phyloP scores from a whole-genome alignment of 1,284 basidiomycete genomes.

The Melampsora larici-populina region DNA sequence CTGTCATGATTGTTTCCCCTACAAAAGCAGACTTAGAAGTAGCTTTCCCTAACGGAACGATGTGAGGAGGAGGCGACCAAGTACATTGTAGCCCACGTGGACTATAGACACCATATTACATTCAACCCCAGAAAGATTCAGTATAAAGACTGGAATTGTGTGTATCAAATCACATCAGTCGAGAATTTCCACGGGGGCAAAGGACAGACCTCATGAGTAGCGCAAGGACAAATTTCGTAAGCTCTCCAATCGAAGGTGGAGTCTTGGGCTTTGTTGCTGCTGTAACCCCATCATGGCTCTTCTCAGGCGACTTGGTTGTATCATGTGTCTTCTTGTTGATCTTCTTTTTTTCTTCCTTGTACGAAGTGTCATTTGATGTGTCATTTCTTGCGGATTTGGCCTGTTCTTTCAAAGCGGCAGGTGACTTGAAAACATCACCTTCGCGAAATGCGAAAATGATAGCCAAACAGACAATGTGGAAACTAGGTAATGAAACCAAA shows the following conservation, averaged over 20 bases:
- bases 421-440: conserved; percentile 36
- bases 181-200: too few relatives aligned
- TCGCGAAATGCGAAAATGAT: conserved; percentile 30
- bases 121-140: too few relatives aligned
- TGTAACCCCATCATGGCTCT: background rate
- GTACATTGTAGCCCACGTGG: conserved; percentile 4
- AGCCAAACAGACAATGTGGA: conserved; percentile 35
- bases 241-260: conserved; percentile 31
- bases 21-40: background rate
- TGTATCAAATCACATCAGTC: background rate
- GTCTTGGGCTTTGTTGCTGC: background rate
- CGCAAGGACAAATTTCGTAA: conserved; percentile 23
- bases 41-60: background rate
- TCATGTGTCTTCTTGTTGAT: background rate
- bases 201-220: conserved; percentile 33
- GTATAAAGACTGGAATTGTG: background rate
- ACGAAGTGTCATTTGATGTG: background rate
- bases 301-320: background rate
- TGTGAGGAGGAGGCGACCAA: background rate
- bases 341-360: background rate
- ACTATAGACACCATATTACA: background rate
- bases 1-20: background rate
- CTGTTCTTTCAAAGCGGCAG: conserved; percentile 16
- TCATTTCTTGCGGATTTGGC: background rate
- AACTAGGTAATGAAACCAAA: conserved; percentile 29